Base-by-base conservation (phyloP, 441 rosid species). In the Pelargonium citronellum region DNA sequence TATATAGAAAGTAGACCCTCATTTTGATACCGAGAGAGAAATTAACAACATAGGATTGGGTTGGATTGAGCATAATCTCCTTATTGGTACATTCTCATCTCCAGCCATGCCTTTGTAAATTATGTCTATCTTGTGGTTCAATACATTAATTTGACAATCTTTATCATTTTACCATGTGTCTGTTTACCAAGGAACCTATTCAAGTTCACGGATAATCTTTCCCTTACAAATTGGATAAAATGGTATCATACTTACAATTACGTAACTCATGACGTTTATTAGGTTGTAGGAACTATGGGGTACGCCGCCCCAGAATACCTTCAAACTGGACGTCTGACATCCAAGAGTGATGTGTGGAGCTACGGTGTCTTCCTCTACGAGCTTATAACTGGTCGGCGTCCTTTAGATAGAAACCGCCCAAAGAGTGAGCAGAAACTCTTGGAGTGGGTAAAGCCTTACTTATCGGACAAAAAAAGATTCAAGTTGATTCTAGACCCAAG, bases 241-340 rank as follows among this genome's bases (percentile, higher is more conserved):
- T 30, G 37, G 37, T 3, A 30, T 30, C 37, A 30, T 30, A 30
- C 5, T 55, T 17, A 55, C 57, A 13, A 49, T 30, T n/a, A 44
- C 46, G 46, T 46, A 15, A 65, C 15, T 44, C 55, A 10, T 57
- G 74, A 62, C 10, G 51, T 24, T 20, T 60, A 69, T 69, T 76
- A 94, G 96, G 97, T 91, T 64, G 95, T 94, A 41, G 99, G 97
- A 62, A 94, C 99, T 64, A 79, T 86, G 89, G 97, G 96, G 67
- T 94, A 94, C 82, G 95, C 91, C n/a, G 93, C 99, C 43, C 99
- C 97, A 0, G 99, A 94, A 37, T 94, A 94, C 69, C 41, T 94
- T 46, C 95, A 83, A 53, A 88, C 97, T 0, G 99, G 99, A 5
- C 93, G 95, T 75, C 88, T 94, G 34, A 90, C 97, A 39, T 81